Evolutionary conservation across 2,329 filamentous ascomycete species (phyloP), one percentile per base, ranked within the genome.

Genomic region (Pseudogymnoascus sp.): DNA sequence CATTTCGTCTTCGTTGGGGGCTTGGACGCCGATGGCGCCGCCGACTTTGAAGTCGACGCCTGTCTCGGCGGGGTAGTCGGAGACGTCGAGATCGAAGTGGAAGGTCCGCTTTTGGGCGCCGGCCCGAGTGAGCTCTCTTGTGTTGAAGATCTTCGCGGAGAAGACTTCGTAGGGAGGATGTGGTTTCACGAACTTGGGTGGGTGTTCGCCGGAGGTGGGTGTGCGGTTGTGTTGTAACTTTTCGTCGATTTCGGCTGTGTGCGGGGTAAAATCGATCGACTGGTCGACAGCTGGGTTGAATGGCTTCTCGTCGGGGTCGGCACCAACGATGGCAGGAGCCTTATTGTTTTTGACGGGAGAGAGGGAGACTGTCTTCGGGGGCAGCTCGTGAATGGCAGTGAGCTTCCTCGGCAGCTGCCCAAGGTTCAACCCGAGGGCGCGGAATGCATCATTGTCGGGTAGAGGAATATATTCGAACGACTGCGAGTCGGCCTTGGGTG

Each of bases 101-200:
- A 93, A 96, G 0, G 95, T 99, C 66, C 93, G 85, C 84, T 99
- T 99, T 80, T 96, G 91, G 4, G 95, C 95, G 21, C 93, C 93
- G 23, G 85, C 81, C 73, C 86, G 89, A 11, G 95, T 99, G 73
- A 99, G 79, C 76, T 96, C 92, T 63, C 95, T 88, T 2, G 91
- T 85, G 70, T 87, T 87, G 76, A 91, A 88, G 57, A 99, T 84
- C 67, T 87, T 91, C n/a, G 93, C 93, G 0, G 92, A 89, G 76
- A 90, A 96, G 66, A 97, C 92, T 68, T 93, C 83, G 76, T 96
- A 95, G 0, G 95, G 95, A 64, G 91, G 91, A 74, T 99, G 95
- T 26, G 95, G 95, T 74, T 96, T 91, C 62, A 99, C 93, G 71
- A 93, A 99, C 65, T 81, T 82, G 5, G 95, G 95, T 16, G 95